Conservation (phyloP, 2,329 filamentous ascomycete species). For the Sodiomyces alkalinus region DNA sequence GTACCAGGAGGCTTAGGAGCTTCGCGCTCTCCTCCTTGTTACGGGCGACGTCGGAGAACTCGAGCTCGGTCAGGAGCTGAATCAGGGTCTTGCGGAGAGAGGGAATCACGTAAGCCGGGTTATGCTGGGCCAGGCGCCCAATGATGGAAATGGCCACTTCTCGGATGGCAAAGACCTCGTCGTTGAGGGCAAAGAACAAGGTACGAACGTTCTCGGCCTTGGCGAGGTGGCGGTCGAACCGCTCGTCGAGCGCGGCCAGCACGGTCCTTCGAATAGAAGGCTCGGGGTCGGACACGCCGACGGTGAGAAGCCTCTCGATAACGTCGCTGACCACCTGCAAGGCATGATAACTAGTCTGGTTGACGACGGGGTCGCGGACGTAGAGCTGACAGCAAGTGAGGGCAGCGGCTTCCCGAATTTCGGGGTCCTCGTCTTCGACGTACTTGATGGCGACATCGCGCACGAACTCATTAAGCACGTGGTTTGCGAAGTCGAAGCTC, state of each 20-base stretch:
- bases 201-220: constrained; percentile 96
- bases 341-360: constrained; percentile 92
- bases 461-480: constrained; percentile 95
- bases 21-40: constrained; percentile 96
- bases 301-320: constrained; percentile 88
- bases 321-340: constrained; percentile 96
- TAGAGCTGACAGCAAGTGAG: constrained; percentile 97
- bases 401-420: constrained; percentile 86
- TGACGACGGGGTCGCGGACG: constrained; percentile 90
- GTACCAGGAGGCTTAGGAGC: constrained; percentile 79
- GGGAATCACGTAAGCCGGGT: constrained; percentile 95
- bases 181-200: constrained; percentile 87
- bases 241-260: constrained; percentile 73
- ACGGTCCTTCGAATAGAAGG: constrained; percentile 81
- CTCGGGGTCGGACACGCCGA: constrained; percentile 85
- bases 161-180: constrained; percentile 82
- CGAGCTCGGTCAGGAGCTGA: constrained; percentile 88
- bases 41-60: constrained; percentile 84
- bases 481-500: constrained; percentile 90
- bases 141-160: constrained; percentile 95
- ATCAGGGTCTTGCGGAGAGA: constrained; percentile 89
- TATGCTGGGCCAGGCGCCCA: constrained; percentile 76
- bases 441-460: constrained; percentile 97
- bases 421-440: constrained; percentile 87
- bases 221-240: constrained; percentile 92